Percentiles rank a stretch among this genome's conserved stretches.
phyloP scores from a whole-genome alignment of 1,139 yeast species.

The Sugiyamaella pinicola region DNA sequence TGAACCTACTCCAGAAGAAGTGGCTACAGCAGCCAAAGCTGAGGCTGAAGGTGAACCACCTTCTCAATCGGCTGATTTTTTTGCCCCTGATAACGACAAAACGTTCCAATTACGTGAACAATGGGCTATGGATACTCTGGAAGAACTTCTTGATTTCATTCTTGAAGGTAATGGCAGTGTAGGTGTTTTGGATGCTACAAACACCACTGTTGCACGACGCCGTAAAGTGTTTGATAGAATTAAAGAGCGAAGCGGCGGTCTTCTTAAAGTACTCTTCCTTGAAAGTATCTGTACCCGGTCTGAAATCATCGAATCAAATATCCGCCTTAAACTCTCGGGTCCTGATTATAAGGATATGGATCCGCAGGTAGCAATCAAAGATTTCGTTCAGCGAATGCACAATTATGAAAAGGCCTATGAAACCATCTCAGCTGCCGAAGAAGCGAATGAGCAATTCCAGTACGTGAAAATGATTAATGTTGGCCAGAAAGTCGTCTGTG shows the following conservation, averaged over 20 bases:
- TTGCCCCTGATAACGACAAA: conserved; percentile 73
- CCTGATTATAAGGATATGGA: conserved; percentile 92
- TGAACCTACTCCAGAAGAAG: conserved; percentile 14
- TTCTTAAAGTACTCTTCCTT: conserved; percentile 76
- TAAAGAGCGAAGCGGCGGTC: conserved; percentile 68
- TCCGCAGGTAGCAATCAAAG: conserved; percentile 73
- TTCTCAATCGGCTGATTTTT: conserved; percentile 71
- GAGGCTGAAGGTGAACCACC: conserved; percentile 2
- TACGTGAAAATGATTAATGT: conserved; percentile 96
- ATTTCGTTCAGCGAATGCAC: conserved; percentile 76
- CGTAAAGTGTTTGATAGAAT: conserved; percentile 68
- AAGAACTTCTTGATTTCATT: conserved; percentile 78
- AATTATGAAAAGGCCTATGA: conserved; percentile 91
- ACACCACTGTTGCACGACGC: conserved; percentile 78
- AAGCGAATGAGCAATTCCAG: conserved; percentile 62
- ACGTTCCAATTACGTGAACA: conserved; percentile 74
- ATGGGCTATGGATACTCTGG: conserved; percentile 96
- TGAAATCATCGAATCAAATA: conserved; percentile 74
- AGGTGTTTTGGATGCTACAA: conserved; percentile 94
- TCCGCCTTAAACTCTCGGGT: conserved; percentile 81
- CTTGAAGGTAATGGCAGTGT: conserved; percentile 83
- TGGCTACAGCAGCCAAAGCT: neutral
- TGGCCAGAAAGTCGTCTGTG: conserved; percentile 90
- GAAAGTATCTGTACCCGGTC: conserved; percentile 88
- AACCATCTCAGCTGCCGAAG: conserved; percentile 74